Evolutionary conservation across 305 asterid genomes (phyloP).

Genomic region (Petunia hybrid): DNA sequence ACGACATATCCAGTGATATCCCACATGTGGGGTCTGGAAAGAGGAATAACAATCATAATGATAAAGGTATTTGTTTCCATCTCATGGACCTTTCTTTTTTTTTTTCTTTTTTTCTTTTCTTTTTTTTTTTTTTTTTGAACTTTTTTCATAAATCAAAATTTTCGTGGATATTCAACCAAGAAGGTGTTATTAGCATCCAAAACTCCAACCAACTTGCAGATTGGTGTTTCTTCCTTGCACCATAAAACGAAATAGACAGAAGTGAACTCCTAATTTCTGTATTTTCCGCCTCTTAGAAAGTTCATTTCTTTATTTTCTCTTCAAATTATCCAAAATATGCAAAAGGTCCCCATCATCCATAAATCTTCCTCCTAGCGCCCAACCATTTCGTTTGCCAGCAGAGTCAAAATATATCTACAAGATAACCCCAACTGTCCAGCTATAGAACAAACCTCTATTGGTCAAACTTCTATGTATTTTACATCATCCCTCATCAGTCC

Average conservation of each 20-base stretch:
- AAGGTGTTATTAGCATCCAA: conserved; percentile 28
- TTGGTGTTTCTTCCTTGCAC: not conserved
- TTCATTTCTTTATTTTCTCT: not conserved
- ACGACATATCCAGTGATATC: not conserved
- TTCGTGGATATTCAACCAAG: conserved; percentile 8
- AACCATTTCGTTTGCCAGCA: conserved; percentile 14
- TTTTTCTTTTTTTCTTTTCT: not conserved
- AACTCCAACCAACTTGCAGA: not conserved
- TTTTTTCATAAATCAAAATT: conserved; percentile 5
- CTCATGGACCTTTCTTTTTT: conserved; percentile 1
- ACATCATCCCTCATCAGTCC: not conserved
- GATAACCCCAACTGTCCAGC: not conserved
- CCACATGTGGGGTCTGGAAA: not conserved
- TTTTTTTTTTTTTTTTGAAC: not conserved
- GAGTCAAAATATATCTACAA: conserved; percentile 9
- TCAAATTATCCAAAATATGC: conserved; percentile 7
- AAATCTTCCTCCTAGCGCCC: conserved; percentile 9
- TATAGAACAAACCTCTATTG: not conserved
- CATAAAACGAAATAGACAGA: conserved; percentile 2
- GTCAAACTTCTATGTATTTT: conserved; percentile 18
- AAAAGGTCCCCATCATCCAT: not conserved
- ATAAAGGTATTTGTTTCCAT: conserved; percentile 16
- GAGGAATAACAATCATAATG: conserved; percentile 15
- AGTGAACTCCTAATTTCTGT: conserved; percentile 19
- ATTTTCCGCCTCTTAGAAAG: conserved; percentile 13